Base-by-base conservation (phyloP, 2,329 filamentous ascomycete genomes). In the Pleomassaria siparia region DNA sequence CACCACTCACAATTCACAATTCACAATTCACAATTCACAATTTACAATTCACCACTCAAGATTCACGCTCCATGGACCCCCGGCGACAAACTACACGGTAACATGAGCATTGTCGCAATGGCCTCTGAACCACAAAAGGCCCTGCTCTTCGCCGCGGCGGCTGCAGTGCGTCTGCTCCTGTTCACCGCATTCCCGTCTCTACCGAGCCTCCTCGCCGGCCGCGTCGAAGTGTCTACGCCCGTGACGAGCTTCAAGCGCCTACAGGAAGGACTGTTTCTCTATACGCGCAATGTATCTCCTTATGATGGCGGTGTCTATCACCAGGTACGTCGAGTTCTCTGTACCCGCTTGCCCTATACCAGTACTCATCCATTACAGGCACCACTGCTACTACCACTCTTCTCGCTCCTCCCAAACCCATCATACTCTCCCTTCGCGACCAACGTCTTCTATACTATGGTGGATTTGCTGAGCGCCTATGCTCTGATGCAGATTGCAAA, bases 211-310 rank as follows among this genome's bases (percentile, higher is more conserved):
- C 80, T 99, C 53, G 94, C 90, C 16, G 88, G 87, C 55, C 87
- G 94, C 66, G 94, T 96, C 62, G 94, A 99, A 78, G 87, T 99
- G 64, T 96, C 94, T 36, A 99, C 94, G 18, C 92, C 94, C 30
- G 88, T 97, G 39, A 96, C 90, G 61, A 96, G 92, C 81, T 99
- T 96, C 82, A 97, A 97, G 78, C 84, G 94, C 83, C 78, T 97
- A 46, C 92, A 97, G 79, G 94, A 99, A 74, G 94, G 94, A 16
- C 77, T 99, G 48, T 99, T 96, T 65, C 83, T 99, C 18, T 97
- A 97, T 72, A 91, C 89, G 55, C 89, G 95, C 71, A 95, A 96
- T 75, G 89, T 97, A 47, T 96, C 91, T 50, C 94, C 94, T 1
- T 99, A 97, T 75, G 91, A 99, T 70, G 94, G 94, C 55, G 94